Evolutionary conservation across 768 basidiomycete genomes (phyloP), one percentile per base, ranked within the genome.

Genomic region (Suillus bovinus): DNA sequence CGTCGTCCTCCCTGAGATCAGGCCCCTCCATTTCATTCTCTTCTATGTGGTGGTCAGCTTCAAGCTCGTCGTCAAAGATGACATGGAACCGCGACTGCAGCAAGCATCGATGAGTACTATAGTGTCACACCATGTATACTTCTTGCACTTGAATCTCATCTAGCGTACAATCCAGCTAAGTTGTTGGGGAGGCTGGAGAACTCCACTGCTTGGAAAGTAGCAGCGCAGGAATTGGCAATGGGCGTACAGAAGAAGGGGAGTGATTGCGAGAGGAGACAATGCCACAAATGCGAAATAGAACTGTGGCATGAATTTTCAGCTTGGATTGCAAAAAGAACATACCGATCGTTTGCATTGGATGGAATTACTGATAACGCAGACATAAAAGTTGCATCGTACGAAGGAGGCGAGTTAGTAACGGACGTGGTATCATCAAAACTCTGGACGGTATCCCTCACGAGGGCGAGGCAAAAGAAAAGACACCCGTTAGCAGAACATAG

Each of bases 41-140:
- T 56, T 88, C 87, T 50, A 81, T 82, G 44, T 84, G 84, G 33
- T 72, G 72, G 44, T 80, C 81, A 2, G 72, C 77, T 60, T 82
- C 83, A 58, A 78, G 79, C 69, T 90, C 88, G 53, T 89, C 89
- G 67, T 90, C 89, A 70, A 93, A 93, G 68, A 93, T 88, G 64
- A 83, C 76, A 67, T 86, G 86, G 75, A 84, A 84, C n/a, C n/a
- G n/a, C n/a, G n/a, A n/a, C 81, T 88, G 61, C 1, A 46, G 59
- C 46, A 5, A 16, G 50, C 14, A 20, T 56, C 17, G 1, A 13
- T 20, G 55, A 29, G 27, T n/a, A n/a, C n/a, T n/a, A n/a, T n/a
- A 39, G 47, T 34, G 16, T 49, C 58, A n/a, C n/a, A 24, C 67
- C 2, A 76, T 89, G 64, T 68, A 91, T 91, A 69, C n/a, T n/a